Conservation (phyloP, 1,284 basidiomycete genomes). For the Fistulina hepatica region DNA sequence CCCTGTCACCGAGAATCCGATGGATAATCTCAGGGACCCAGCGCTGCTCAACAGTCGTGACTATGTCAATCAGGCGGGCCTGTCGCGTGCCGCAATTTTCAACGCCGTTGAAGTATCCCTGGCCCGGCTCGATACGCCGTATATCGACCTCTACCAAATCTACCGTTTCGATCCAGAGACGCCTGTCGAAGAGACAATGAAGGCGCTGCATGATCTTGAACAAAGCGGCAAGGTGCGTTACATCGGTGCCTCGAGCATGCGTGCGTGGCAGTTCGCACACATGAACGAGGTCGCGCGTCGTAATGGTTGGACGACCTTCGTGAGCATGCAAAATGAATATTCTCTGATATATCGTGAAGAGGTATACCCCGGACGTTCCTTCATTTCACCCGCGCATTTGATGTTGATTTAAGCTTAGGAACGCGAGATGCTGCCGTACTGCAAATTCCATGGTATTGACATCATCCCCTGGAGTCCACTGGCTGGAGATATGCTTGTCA, state of each 20-base stretch:
- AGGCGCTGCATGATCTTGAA: constrained; percentile 34
- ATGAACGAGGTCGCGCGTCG: constrained; percentile 27
- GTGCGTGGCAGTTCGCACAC: constrained; percentile 32
- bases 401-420: constrained; percentile 11
- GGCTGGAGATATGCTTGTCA: constrained; percentile 23
- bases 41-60: constrained; percentile 18
- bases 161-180: constrained; percentile 29
- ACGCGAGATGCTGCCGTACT: constrained; percentile 17
- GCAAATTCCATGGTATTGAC: constrained; percentile 16
- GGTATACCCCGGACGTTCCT: constrained; percentile 17
- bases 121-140: constrained; percentile 29
- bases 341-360: constrained; percentile 31
- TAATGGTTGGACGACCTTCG: constrained; percentile 27
- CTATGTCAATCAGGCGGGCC: constrained; percentile 34
- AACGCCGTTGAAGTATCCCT: constrained; percentile 35
- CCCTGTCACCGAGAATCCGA: constrained; percentile 9
- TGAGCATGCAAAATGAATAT: constrained; percentile 29
- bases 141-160: constrained; percentile 37
- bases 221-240: constrained; percentile 33
- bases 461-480: constrained; percentile 15
- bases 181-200: constrained; percentile 34
- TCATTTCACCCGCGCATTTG: neutral
- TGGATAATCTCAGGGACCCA: neutral
- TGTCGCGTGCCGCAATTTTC: constrained; percentile 34
- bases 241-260: constrained; percentile 34